These are phyloP conservation scores for Pholiota molesta DNA, from an alignment of 768 basidiomycete genomes.

Conservation along the genomic window DNA sequence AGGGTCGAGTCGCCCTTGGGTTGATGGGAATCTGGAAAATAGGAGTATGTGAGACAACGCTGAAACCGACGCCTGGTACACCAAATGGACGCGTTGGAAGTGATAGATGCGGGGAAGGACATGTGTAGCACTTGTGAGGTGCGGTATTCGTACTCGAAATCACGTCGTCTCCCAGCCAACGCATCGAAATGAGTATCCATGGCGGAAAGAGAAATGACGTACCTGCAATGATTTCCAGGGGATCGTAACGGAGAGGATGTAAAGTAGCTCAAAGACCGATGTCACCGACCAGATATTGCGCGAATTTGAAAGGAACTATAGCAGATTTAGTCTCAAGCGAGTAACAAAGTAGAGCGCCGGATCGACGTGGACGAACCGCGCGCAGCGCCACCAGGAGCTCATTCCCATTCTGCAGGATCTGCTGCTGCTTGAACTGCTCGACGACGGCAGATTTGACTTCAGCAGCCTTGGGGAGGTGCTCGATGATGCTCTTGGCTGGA, in stretches of 20 bases:
- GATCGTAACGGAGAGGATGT: slow-evolving; percentile 52
- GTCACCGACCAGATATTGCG: slow-evolving; percentile 62
- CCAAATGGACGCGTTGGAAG: too few relatives aligned
- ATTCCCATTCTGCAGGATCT: slow-evolving; percentile 36
- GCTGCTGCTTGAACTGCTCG: slow-evolving; percentile 35
- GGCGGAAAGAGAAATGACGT: slow-evolving; percentile 18
- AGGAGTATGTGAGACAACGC: slow-evolving; percentile 26
- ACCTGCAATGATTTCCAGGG: slow-evolving; percentile 56
- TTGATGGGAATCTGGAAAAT: slow-evolving; percentile 19
- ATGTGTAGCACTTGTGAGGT: too few relatives aligned
- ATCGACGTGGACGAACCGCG: slow-evolving; percentile 31
- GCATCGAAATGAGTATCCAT: too few relatives aligned
- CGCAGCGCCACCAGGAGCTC: slow-evolving; percentile 40
- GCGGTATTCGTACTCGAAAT: too few relatives aligned
- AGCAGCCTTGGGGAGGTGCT: slow-evolving; percentile 32
- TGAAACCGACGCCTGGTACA: too few relatives aligned
- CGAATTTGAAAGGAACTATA: slow-evolving; percentile 66
- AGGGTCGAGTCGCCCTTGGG: slow-evolving; percentile 10
- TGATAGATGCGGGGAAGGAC: too few relatives aligned
- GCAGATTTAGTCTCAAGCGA: slow-evolving; percentile 11
- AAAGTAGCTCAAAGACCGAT: slow-evolving; percentile 54
- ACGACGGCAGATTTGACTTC: slow-evolving; percentile 32
- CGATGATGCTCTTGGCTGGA: slow-evolving; percentile 42
- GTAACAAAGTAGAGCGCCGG: not conserved
- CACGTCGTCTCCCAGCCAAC: too few relatives aligned